Evolutionary conservation across 257 asterid species (phyloP).

Genomic region (Plantago ovata): DNA sequence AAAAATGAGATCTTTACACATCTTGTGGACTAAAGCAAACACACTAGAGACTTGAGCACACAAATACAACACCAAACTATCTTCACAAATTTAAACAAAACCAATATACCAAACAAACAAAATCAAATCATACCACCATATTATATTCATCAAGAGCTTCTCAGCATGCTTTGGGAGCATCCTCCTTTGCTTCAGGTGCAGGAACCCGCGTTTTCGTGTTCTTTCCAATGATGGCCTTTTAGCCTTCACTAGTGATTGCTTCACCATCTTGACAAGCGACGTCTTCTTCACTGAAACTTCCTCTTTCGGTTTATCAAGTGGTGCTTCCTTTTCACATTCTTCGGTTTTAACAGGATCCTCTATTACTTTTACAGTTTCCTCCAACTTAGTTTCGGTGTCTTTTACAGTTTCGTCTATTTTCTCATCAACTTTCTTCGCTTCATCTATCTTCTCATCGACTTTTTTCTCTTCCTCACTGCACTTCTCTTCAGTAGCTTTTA

Average conservation of each 20-base stretch:
- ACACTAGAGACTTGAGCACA: slow-evolving; percentile 19
- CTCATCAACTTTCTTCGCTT: slow-evolving; percentile 20
- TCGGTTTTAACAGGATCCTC: slow-evolving; percentile 27
- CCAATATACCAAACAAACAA: slow-evolving; percentile 37
- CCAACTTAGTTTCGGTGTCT: slow-evolving; percentile 24
- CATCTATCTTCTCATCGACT: slow-evolving; percentile 21
- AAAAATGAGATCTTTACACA: slow-evolving; percentile 15
- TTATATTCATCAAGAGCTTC: background rate
- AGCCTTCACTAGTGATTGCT: slow-evolving; percentile 87
- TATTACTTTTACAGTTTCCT: background rate
- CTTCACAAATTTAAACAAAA: slow-evolving; percentile 22
- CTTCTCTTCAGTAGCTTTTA: slow-evolving; percentile 22
- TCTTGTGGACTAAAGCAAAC: slow-evolving; percentile 25
- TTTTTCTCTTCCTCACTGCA: background rate
- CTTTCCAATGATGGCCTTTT: slow-evolving; percentile 81
- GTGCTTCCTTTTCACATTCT: slow-evolving; percentile 14
- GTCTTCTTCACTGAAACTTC: slow-evolving; percentile 59
- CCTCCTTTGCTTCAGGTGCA: slow-evolving; percentile 43
- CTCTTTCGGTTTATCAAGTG: slow-evolving; percentile 36
- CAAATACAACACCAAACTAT: slow-evolving; percentile 26
- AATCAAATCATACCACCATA: slow-evolving; percentile 25
- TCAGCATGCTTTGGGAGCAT: slow-evolving; percentile 28
- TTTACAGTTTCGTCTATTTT: slow-evolving; percentile 17
- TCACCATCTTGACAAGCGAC: slow-evolving; percentile 71
- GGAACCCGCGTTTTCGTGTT: slow-evolving; percentile 50